Conservation (phyloP, 805 yeast species). For the Wickerhamiella lipophila region DNA sequence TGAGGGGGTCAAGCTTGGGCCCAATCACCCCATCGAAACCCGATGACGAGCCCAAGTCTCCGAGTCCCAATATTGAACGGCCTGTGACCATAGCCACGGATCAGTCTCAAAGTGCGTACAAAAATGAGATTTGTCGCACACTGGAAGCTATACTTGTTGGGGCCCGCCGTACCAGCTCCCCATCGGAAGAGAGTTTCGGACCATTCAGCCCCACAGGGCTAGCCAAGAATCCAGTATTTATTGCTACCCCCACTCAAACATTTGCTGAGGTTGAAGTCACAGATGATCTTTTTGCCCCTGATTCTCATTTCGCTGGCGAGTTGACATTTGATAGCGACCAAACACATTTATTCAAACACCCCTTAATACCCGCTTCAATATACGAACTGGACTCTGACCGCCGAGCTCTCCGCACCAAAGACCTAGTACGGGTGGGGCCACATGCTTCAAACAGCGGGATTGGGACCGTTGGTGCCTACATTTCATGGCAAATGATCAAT, state of each 20-base stretch:
- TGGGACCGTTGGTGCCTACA: slow-evolving; percentile 21
- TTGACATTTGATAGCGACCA: not conserved
- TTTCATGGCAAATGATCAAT: slow-evolving; percentile 20
- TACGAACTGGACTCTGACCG: slow-evolving; percentile 17
- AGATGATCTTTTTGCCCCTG: slow-evolving; percentile 1
- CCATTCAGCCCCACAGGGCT: slow-evolving; percentile 2
- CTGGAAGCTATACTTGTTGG: slow-evolving; percentile 9
- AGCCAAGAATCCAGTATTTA: slow-evolving; percentile 6
- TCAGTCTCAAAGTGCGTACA: not conserved
- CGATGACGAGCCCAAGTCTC: not conserved
- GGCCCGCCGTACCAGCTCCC: not conserved
- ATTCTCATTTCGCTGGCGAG: not conserved
- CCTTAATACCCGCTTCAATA: not conserved
- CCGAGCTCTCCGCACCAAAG: slow-evolving; percentile 14
- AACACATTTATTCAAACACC: not conserved
- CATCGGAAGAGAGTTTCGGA: slow-evolving; percentile 1
- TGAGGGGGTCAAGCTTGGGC: not conserved
- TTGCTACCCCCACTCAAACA: slow-evolving; percentile 5
- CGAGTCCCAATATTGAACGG: not conserved
- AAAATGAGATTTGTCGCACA: not conserved
- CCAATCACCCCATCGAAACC: not conserved
- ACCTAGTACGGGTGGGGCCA: slow-evolving; percentile 18
- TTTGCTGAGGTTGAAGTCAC: not conserved
- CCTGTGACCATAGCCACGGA: not conserved
- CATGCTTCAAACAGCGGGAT: slow-evolving; percentile 16